Evolutionary conservation across 148 eudicot species (phyloP).

Genomic region (Chenopodium berlandieri): DNA sequence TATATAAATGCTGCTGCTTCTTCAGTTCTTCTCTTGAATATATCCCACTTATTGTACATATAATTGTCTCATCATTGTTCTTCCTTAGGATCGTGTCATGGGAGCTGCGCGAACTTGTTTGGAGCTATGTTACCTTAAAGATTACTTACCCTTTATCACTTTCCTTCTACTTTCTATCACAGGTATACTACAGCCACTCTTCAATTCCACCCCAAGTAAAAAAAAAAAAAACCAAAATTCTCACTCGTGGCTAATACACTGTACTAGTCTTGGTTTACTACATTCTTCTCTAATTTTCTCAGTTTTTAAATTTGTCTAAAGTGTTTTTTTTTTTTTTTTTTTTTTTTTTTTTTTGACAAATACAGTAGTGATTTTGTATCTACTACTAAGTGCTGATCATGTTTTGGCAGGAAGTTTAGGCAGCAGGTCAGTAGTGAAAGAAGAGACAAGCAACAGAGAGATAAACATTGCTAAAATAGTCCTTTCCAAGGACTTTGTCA

Average conservation of each 20-base stretch:
- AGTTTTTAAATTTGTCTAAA: no score
- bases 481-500: conserved; percentile 20
- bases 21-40: no score
- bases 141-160: conserved; percentile 3
- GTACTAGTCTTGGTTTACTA: not conserved
- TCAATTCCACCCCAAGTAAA: no score
- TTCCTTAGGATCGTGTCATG: not conserved
- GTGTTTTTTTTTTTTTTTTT: no score
- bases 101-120: not conserved
- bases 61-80: no score
- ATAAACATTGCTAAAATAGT: conserved; percentile 2
- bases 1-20: no score
- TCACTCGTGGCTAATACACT: no score
- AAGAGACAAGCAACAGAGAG: not conserved
- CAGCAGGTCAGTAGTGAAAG: conserved; percentile 1
- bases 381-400: no score
- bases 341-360: no score
- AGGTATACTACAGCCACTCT: not conserved
- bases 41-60: no score
- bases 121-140: not conserved
- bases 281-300: not conserved
- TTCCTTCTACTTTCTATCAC: conserved; percentile 4
- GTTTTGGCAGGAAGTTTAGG: not conserved
- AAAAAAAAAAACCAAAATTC: no score
- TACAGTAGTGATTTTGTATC: no score